Percentiles rank a stretch among this genome's conserved stretches.
These are phyloP conservation scores for Trichosporon sp. DNA, from an alignment of 1,284 basidiomycete genomes.

Conservation along the genomic window DNA sequence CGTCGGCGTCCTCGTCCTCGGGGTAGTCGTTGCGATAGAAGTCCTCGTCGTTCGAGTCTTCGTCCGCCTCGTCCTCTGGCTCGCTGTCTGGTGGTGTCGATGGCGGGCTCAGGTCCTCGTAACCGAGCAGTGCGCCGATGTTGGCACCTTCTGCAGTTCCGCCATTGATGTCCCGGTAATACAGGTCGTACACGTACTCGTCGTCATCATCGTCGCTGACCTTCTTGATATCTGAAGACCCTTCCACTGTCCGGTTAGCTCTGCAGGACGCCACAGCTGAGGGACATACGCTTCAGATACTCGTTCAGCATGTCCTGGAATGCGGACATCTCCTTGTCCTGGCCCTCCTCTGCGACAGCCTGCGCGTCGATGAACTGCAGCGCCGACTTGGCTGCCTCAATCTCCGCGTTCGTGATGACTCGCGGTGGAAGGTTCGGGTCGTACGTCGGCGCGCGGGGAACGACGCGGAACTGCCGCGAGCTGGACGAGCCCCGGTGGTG, in stretches of 20 bases:
- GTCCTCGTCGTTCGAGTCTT: slow-evolving; percentile 51
- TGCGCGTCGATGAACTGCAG: slow-evolving; percentile 45
- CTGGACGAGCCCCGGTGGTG: neutral
- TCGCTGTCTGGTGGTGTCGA: slow-evolving; percentile 40
- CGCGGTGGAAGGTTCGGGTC: slow-evolving; percentile 31
- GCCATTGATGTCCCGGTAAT: slow-evolving; percentile 41
- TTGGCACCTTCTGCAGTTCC: slow-evolving; percentile 8
- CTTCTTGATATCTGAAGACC: neutral
- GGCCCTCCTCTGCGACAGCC: slow-evolving; percentile 31
- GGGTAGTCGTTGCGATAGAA: slow-evolving; percentile 52
- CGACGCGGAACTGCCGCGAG: slow-evolving; percentile 35
- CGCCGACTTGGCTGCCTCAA: slow-evolving; percentile 20
- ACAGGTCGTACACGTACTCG: slow-evolving; percentile 51
- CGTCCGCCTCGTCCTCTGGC: slow-evolving; percentile 50
- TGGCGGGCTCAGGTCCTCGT: slow-evolving; percentile 38
- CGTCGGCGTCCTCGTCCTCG: slow-evolving; percentile 50
- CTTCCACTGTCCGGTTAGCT: neutral
- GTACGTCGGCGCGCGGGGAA: slow-evolving; percentile 28
- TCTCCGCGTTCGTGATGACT: slow-evolving; percentile 36
- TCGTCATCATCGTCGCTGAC: slow-evolving; percentile 22
- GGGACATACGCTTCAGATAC: slow-evolving; percentile 40
- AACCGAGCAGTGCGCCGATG: slow-evolving; percentile 32
- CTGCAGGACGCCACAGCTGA: no score
- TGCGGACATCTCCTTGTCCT: slow-evolving; percentile 44
- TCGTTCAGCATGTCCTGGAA: slow-evolving; percentile 50